These are phyloP conservation scores for Hermanozyma aechmeae DNA, from an alignment of 805 yeast species.

Conservation along the genomic window DNA sequence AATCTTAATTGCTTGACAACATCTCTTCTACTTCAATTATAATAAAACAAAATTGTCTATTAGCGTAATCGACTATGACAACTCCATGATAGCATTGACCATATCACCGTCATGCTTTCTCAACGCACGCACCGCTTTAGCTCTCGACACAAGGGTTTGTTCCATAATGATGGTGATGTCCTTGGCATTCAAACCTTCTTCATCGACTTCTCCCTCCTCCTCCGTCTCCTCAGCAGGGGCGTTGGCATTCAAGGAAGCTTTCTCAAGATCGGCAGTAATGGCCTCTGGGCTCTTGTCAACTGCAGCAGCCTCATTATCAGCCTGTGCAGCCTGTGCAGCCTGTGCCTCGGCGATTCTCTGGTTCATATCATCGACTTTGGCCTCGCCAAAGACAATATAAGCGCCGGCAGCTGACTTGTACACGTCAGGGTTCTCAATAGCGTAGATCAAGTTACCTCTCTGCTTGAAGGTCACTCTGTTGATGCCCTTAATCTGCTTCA, in stretches of 20 bases:
- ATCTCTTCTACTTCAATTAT: too few relatives aligned
- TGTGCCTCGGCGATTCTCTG: slow-evolving; percentile 79
- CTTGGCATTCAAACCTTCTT: slow-evolving; percentile 69
- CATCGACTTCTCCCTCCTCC: slow-evolving; percentile 73
- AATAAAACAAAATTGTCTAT: neutral
- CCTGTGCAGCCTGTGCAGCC: slow-evolving; percentile 50
- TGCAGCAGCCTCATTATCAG: slow-evolving; percentile 34
- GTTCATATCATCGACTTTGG: slow-evolving; percentile 89
- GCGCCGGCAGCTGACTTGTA: slow-evolving; percentile 90
- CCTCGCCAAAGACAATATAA: slow-evolving; percentile 96
- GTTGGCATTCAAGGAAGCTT: slow-evolving; percentile 43
- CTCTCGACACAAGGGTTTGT: slow-evolving; percentile 84
- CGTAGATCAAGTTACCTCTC: slow-evolving; percentile 84
- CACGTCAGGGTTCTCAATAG: slow-evolving; percentile 91
- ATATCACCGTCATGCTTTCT: slow-evolving; percentile 85
- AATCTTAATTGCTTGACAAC: too few relatives aligned
- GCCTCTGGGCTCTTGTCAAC: slow-evolving; percentile 63
- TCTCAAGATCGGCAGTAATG: slow-evolving; percentile 75
- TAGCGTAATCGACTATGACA: slow-evolving; percentile 24
- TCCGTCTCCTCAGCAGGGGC: slow-evolving; percentile 40
- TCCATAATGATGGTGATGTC: slow-evolving; percentile 83
- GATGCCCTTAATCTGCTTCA: neutral
- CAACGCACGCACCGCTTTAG: slow-evolving; percentile 87
- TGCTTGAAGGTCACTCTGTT: slow-evolving; percentile 76
- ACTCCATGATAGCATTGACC: slow-evolving; percentile 92